Base-by-base conservation (phyloP, 257 asterid species). In the Scutellaria barbata region DNA sequence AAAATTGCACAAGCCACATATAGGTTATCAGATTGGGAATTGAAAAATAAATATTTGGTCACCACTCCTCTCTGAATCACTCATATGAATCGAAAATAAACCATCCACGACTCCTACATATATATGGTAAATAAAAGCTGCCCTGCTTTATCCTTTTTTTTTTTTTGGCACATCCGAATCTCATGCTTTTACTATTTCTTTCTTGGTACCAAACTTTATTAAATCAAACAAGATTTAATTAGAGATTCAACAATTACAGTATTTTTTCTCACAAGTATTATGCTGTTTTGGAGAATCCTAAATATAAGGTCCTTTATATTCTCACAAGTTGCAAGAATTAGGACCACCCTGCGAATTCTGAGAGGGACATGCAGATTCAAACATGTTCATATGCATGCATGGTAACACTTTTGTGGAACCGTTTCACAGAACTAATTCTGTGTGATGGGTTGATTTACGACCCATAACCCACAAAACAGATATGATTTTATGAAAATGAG, bases 301-400 rank as follows among this genome's bases (percentile, higher is more conserved):
- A 62, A 45, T n/a, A 18, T 10, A 62, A 68, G 79, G 84, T 73
- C 81, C 84, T 74, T 73, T 37, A 39, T 46, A 69, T 43, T 71
- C 78, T 74, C 46, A 22, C 83, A 41, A 74, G 18, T 73, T 64
- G 78, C 43, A 52, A 53, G 56, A 40, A 71, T 30, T 30, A 2
- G 83, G 81, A 75, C 82, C 81, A 74, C 4, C 63, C 70, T 30
- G 61, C 22, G 14, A 40, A 67, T 54, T 66, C 55, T 37, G 54
- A 16, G 47, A 5, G 61, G 56, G 70, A 56, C 40, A 11, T 0
- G 8, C 5, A 33, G 63, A 69, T 73, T 53, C 66, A 17, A 7
- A 41, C 57, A 43, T 22, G 18, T 37, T 60, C 4, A 63, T 53
- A 37, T 25, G 41, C 10, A 8, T 30, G 63, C 18, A 55, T 0